Base-by-base conservation (phyloP, 495 filamentous ascomycete genomes). In the Thozetella sp. region DNA sequence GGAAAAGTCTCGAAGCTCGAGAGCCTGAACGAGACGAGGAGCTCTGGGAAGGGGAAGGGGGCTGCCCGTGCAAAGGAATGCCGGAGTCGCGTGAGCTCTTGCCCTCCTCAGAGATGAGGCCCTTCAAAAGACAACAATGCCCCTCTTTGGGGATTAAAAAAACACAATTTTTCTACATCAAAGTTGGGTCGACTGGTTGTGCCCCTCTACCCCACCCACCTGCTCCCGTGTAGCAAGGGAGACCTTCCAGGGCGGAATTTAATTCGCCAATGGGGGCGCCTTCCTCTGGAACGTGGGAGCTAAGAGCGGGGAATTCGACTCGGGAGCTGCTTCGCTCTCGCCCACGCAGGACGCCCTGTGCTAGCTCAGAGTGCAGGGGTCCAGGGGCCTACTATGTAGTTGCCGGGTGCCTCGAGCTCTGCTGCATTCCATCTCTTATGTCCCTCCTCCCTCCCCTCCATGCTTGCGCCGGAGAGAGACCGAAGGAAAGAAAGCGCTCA, bases 241-340 rank as follows among this genome's bases (percentile, higher is more conserved):
- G 10, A 48, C 43, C 43, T n/a, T n/a, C 43, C n/a, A 9, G 43
- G n/a, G 3, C 3, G 4, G 10, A 48, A 11, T 34, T 26, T 40
- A 22, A 69, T 69, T 67, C 61, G 68, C 67, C 68, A 71, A 71
- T 71, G 58, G 67, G 53, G 63, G 54, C 52, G 11, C 22, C 17
- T 19, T 25, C 17, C 58, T 45, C 43, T 43, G 59, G 56, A 67
- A 71, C 68, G 67, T 70, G 65, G 57, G 51, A 61, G 56, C 65
- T 51, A 51, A 13, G 55, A 55, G 58, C 59, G 56, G 63, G 57
- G 57, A 45, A 48, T 6, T 15, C 30, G 30, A 37, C 30, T 15
- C 30, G 20, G 20, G 43, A 48, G 43, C 43, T 48, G n/a, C n/a
- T 48, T 48, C 3, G n/a, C 9, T 48, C 10, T n/a, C 20, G 9